Percentiles rank a stretch among this genome's conserved stretches.
phyloP scores from a whole-genome alignment of 306 rosid genomes.

The Cotoneaster glaucophyllus region DNA sequence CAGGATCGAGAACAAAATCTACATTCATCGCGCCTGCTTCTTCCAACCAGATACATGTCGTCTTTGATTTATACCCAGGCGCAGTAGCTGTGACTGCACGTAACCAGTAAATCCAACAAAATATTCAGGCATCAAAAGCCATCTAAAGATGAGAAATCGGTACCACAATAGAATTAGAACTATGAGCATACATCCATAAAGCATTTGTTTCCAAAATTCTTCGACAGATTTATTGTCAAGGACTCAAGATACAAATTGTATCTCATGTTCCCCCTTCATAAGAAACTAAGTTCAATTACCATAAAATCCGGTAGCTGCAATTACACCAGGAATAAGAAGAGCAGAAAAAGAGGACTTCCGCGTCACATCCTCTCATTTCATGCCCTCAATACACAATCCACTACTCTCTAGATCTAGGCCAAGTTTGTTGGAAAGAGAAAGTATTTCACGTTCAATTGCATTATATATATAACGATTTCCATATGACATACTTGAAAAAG shows the following conservation, averaged over 20 bases:
- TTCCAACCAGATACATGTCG: slow-evolving; percentile 64
- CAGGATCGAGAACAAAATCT: slow-evolving; percentile 85
- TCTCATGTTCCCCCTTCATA: neutral
- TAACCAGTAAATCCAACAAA: slow-evolving; percentile 14
- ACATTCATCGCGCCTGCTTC: slow-evolving; percentile 49
- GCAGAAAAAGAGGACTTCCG: neutral
- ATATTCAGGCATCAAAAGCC: neutral
- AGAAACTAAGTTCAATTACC: neutral
- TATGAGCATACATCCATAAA: neutral
- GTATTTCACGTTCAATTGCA: neutral
- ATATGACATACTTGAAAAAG: neutral
- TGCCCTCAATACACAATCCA: neutral
- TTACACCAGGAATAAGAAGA: neutral
- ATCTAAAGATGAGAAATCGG: neutral
- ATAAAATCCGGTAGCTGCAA: neutral
- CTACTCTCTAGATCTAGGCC: neutral
- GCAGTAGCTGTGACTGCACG: slow-evolving; percentile 62
- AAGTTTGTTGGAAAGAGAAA: neutral
- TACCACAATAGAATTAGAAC: neutral
- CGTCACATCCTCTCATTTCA: neutral
- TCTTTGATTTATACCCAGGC: slow-evolving; percentile 75
- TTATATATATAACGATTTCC: neutral
- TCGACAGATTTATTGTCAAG: neutral
- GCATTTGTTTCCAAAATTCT: neutral
- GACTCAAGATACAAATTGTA: too few relatives aligned